Conservation (phyloP, 2,329 filamentous ascomycete genomes). For the Hymenoscyphus salicellus region DNA sequence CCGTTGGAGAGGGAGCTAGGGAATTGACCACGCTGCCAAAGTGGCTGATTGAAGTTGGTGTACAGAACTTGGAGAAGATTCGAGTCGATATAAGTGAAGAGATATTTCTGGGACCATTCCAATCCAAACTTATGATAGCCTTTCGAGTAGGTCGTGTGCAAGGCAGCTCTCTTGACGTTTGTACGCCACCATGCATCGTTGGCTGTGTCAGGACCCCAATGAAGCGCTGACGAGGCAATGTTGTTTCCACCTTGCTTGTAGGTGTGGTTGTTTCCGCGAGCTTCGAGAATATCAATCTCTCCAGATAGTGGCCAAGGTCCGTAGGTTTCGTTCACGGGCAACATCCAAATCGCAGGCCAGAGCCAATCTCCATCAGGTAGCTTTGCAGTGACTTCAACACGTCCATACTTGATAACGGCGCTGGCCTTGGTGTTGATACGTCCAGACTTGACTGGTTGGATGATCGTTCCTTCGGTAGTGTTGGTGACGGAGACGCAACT, state of each 20-base stretch:
- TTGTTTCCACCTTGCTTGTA: constrained; percentile 78
- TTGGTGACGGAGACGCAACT: constrained; percentile 73
- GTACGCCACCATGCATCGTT: constrained; percentile 83
- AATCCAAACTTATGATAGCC: constrained; percentile 75
- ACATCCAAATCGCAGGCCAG: constrained; percentile 91
- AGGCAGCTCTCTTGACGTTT: constrained; percentile 70
- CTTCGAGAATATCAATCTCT: constrained; percentile 80
- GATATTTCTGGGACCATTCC: constrained; percentile 84
- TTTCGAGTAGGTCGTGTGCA: constrained; percentile 70
- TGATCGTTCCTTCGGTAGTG: constrained; percentile 70
- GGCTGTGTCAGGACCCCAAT: constrained; percentile 72
- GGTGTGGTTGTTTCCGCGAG: constrained; percentile 76
- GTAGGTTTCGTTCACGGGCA: constrained; percentile 70
- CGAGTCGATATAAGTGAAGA: constrained; percentile 83
- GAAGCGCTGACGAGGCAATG: constrained; percentile 72
- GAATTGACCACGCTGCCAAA: constrained; percentile 69
- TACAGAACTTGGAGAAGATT: constrained; percentile 78
- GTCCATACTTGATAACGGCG: constrained; percentile 73
- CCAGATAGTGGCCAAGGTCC: constrained; percentile 76
- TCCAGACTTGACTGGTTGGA: constrained; percentile 74
- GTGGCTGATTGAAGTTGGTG: constrained; percentile 65
- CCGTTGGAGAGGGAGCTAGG: constrained; percentile 63
- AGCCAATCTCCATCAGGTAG: constrained; percentile 79
- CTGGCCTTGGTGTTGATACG: constrained; percentile 73
- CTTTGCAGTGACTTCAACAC: constrained; percentile 75